These are phyloP conservation scores for Colletotrichum musae DNA, from an alignment of 2,329 filamentous ascomycete species.

Conservation along the genomic window DNA sequence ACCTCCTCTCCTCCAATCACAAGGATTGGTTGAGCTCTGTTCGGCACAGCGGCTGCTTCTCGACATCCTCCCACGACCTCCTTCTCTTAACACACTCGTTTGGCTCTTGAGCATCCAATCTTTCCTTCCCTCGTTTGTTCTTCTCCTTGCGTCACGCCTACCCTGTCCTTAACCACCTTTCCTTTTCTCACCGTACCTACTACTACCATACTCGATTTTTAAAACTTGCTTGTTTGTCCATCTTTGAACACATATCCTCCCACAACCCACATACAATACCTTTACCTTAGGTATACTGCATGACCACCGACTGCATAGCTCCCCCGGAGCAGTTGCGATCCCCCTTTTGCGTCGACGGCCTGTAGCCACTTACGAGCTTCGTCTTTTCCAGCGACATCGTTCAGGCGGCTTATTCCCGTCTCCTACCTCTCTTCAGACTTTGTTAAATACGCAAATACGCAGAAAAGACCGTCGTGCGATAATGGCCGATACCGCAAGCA, in stretches of 20 bases:
- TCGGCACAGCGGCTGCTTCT: conserved; percentile 36
- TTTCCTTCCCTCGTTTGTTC: conserved; percentile 27
- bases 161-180: conserved; percentile 33
- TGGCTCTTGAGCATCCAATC: conserved; percentile 36
- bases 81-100: conserved; percentile 42
- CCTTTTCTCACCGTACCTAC: conserved; percentile 22
- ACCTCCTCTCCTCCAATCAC: conserved; percentile 16
- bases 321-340: conserved; percentile 40
- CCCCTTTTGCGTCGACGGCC: conserved; percentile 11
- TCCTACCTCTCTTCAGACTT: background rate
- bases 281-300: conserved; percentile 24
- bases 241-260: conserved; percentile 7
- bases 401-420: conserved; percentile 11
- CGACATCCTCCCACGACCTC: conserved; percentile 33
- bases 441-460: background rate
- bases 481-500: conserved; percentile 48
- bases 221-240: conserved; percentile 19
- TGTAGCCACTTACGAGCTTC: conserved; percentile 7
- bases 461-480: conserved; percentile 26
- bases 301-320: conserved; percentile 39
- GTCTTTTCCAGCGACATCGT: conserved; percentile 2
- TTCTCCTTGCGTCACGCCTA: conserved; percentile 29
- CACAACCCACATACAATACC: background rate
- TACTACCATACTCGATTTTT: conserved; percentile 7
- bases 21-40: conserved; percentile 34